A percentile compares a stretch with the other conserved stretches of the same genome.
Conservation (phyloP, 192 early-diverging fungal genomes). For the Martensiomyces pterosporus region DNA sequence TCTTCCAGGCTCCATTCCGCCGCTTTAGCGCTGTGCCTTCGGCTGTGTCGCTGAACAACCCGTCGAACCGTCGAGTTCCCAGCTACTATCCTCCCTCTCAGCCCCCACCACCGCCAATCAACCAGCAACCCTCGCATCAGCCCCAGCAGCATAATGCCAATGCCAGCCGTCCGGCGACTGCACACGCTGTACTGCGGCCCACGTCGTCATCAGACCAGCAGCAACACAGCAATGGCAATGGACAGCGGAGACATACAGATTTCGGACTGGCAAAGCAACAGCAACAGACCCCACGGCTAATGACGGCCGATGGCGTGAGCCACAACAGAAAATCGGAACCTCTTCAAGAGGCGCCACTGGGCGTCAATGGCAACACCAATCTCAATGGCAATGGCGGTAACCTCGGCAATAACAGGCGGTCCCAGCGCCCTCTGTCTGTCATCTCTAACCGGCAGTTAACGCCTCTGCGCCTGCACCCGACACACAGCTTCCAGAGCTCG, state of each 20-base stretch:
- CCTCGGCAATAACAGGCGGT: not conserved
- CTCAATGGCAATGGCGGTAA: not conserved
- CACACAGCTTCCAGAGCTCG: slow-evolving; percentile 29
- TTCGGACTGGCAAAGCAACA: not conserved
- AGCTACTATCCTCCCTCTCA: slow-evolving; percentile 31
- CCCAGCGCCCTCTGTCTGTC: not conserved
- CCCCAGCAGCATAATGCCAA: not conserved
- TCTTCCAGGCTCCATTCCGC: slow-evolving; percentile 41
- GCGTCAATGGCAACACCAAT: not conserved
- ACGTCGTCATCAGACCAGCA: not conserved
- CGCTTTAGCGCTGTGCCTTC: slow-evolving; percentile 46
- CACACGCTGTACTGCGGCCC: not conserved
- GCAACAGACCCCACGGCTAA: not conserved
- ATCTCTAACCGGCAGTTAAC: slow-evolving; percentile 11
- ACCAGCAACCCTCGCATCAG: not conserved
- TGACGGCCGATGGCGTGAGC: not conserved
- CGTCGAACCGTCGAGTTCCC: slow-evolving; percentile 18
- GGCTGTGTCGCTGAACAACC: slow-evolving; percentile 27
- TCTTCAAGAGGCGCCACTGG: not conserved
- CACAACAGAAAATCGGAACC: not conserved
- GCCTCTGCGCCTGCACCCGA: slow-evolving; percentile 35
- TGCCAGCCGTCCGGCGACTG: not conserved
- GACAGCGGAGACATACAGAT: not conserved
- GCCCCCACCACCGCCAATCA: slow-evolving; percentile 9
- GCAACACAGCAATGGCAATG: not conserved